Evolutionary conservation across 2,329 filamentous ascomycete species (phyloP).

Genomic region (Diaporthe vaccinii): DNA sequence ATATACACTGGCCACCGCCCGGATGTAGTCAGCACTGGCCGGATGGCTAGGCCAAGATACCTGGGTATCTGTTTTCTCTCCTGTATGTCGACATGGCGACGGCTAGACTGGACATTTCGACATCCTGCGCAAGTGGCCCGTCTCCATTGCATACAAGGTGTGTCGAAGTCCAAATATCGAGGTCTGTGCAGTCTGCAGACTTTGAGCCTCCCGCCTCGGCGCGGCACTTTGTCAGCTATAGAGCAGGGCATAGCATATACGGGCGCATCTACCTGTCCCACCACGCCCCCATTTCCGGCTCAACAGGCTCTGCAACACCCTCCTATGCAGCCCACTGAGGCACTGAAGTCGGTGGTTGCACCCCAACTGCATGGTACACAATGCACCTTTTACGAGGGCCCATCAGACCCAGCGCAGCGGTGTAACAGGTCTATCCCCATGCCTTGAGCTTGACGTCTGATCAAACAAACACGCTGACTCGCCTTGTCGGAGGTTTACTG

Average conservation of each 20-base stretch:
- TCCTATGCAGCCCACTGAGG: background rate
- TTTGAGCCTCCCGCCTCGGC: constrained; percentile 24
- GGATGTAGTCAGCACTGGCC: background rate
- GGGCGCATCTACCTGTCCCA: background rate
- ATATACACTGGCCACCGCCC: background rate
- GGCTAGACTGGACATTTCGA: background rate
- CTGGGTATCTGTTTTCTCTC: background rate
- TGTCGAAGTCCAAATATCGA: background rate
- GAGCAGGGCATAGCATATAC: constrained; percentile 5
- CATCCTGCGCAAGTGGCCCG: background rate
- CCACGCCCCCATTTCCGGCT: background rate
- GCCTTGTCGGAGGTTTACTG: constrained; percentile 14
- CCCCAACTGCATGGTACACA: constrained; percentile 18
- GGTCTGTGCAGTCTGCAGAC: background rate
- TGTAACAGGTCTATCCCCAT: constrained; percentile 1
- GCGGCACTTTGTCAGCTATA: background rate
- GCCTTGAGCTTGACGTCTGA: constrained; percentile 28
- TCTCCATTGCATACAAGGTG: background rate
- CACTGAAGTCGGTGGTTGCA: background rate
- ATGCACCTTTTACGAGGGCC: constrained; percentile 1
- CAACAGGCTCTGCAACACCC: background rate
- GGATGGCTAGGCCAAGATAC: constrained; percentile 11
- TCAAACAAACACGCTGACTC: constrained; percentile 29
- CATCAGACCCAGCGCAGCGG: constrained; percentile 10
- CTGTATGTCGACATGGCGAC: background rate